Conservation (phyloP, 2,329 filamentous ascomycete genomes). For the Aspergillus vadensis region DNA sequence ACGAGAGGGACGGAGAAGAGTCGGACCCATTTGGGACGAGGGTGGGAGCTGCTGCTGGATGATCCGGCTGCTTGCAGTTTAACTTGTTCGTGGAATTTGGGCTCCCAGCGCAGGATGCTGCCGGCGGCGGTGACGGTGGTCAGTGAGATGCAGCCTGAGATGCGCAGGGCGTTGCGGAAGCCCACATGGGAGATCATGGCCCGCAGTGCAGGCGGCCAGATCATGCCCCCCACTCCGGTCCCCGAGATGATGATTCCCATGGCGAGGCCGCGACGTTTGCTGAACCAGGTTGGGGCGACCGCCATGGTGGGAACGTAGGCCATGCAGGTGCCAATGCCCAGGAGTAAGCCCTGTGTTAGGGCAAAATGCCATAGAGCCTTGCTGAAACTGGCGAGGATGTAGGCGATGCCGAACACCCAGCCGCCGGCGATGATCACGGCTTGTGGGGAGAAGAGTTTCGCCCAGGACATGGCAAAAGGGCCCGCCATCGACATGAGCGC, state of each 20-base stretch:
- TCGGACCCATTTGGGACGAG: background rate
- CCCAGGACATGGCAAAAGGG: slow-evolving; percentile 40
- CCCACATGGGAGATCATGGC: slow-evolving; percentile 37
- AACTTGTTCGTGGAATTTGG: slow-evolving; percentile 28
- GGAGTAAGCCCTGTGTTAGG: slow-evolving; percentile 41
- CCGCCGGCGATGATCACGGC: slow-evolving; percentile 36
- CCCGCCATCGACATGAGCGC: slow-evolving; percentile 43
- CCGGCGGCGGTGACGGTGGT: slow-evolving; percentile 32
- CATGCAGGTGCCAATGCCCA: slow-evolving; percentile 43
- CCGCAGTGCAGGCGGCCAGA: slow-evolving; percentile 40
- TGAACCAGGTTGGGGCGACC: slow-evolving; percentile 44
- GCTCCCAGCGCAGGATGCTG: slow-evolving; percentile 34
- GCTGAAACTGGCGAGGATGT: slow-evolving; percentile 40
- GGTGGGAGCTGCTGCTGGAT: background rate
- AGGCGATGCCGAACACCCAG: slow-evolving; percentile 36
- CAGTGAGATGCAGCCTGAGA: slow-evolving; percentile 34
- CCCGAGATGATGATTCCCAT: slow-evolving; percentile 46
- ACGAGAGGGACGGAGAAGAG: slow-evolving; percentile 28
- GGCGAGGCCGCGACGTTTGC: slow-evolving; percentile 38
- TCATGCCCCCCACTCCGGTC: slow-evolving; percentile 44
- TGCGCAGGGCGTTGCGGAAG: slow-evolving; percentile 42
- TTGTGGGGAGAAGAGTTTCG: slow-evolving; percentile 38
- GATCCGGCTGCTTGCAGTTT: slow-evolving; percentile 15
- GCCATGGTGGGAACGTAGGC: slow-evolving; percentile 44
- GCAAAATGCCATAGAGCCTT: slow-evolving; percentile 38